Evolutionary conservation across 1,284 basidiomycete species (phyloP).

Genomic region (Papiliotrema nemorosa): DNA sequence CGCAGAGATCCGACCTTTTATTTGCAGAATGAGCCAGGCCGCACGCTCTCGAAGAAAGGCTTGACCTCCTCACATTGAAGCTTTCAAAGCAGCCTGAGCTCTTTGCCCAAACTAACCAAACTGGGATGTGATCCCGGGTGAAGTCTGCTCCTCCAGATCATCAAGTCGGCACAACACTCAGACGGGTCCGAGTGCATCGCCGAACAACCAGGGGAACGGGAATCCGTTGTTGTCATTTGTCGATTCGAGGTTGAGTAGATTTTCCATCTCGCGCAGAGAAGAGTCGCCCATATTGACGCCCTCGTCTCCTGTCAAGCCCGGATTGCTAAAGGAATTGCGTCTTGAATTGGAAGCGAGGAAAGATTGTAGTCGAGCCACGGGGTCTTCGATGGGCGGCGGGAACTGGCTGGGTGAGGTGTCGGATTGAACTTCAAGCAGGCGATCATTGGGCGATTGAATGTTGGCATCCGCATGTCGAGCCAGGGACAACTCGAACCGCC

Average conservation of each 20-base stretch:
- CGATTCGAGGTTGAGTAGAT: background rate
- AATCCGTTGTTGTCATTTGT: background rate
- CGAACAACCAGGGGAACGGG: background rate
- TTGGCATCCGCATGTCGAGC: background rate
- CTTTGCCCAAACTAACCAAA: too few species aligned
- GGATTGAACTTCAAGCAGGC: background rate
- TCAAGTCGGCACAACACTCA: too few species aligned
- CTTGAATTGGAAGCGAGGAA: conserved; percentile 1
- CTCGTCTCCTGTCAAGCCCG: background rate
- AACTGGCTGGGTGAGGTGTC: background rate
- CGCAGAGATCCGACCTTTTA: too few species aligned
- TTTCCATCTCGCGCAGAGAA: background rate
- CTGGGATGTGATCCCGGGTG: too few species aligned
- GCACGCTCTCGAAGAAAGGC: too few species aligned
- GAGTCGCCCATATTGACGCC: background rate
- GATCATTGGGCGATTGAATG: background rate
- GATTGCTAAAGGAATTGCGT: background rate
- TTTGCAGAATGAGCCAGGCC: too few species aligned
- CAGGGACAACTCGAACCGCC: conserved; percentile 14
- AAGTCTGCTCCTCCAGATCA: too few species aligned
- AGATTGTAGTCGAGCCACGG: background rate
- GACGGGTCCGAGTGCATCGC: too few species aligned
- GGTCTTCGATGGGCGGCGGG: background rate
- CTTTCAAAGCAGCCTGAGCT: too few species aligned
- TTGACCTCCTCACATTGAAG: too few species aligned